Evolutionary conservation across 305 asterid species (phyloP), one percentile per base, ranked within the genome.

Genomic region (Solanum chacoense): DNA sequence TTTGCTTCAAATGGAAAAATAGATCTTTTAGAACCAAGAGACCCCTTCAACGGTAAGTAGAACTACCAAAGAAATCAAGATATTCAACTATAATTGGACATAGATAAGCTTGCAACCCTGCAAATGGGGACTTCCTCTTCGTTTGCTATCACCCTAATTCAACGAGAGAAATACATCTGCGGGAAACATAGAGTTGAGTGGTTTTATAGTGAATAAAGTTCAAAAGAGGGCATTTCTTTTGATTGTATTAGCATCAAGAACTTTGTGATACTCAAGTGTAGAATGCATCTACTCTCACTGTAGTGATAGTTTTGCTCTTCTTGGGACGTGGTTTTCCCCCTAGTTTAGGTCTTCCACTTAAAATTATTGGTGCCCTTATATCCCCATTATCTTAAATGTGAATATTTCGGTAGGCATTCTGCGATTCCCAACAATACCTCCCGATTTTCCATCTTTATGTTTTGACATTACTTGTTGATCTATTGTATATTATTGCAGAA

Each of bases 401-500:
- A 24, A 37, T 38, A 37, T 79, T 79, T 79, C 85, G 0, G 55
- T 36, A 28, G 84, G 32, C 84, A n/a, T 78, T 37, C 84, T 80
- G 37, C 0, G 65, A 26, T 40, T 31, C 67, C 24, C 65, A 38
- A 79, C 85, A 26, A 80, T 40, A 4, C 40, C 86, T 45, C 28
- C 28, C 3, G 10, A 81, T 45, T 77, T 76, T 77, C 84, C 84
- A n/a, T 77, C 83, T n/a, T 81, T 26, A 81, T 81, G 29, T 65
- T 26, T 73, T 81, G 71, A 45, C 71, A 28, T 0, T 77, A 11
- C 32, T 22, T 42, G 38, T 42, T 42, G 1, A 85, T 71, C 31
- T 26, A 2, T 74, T 45, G 67, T 32, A 74, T 87, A 75, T 29
- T 69, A 88, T 81, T 91, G 92, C 98, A 97, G 99, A 96, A 94